Percentiles rank a stretch among this genome's conserved stretches.
Conservation (phyloP, 1,139 yeast species). For the Saccharomyces hybrid region DNA sequence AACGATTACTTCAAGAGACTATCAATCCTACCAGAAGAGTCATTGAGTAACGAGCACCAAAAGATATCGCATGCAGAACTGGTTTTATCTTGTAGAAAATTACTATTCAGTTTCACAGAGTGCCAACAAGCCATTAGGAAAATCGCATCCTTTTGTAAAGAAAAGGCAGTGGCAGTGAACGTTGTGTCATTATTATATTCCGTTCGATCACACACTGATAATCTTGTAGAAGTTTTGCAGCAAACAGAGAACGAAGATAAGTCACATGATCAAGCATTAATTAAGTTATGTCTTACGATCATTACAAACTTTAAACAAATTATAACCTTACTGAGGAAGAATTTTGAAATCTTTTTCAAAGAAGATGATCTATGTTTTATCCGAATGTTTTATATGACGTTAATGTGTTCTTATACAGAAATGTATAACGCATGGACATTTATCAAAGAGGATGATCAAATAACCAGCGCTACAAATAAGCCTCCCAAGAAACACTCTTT, state of each 20-base stretch:
- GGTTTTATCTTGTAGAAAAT: constrained; percentile 47
- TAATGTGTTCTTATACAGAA: constrained; percentile 71
- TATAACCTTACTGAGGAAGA: constrained; percentile 43
- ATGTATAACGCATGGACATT: constrained; percentile 63
- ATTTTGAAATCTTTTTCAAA: constrained; percentile 42
- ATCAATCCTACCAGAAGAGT: constrained; percentile 57
- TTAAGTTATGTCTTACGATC: constrained; percentile 34
- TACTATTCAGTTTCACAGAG: constrained; percentile 57
- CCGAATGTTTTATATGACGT: constrained; percentile 62
- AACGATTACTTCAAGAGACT: constrained; percentile 66
- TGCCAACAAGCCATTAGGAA: constrained; percentile 62
- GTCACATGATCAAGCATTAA: constrained; percentile 32
- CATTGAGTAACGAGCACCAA: constrained; percentile 12
- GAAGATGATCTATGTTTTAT: constrained; percentile 62
- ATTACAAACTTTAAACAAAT: constrained; percentile 43
- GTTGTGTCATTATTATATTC: constrained; percentile 50
- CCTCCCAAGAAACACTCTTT: neutral
- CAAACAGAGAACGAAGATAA: constrained; percentile 42
- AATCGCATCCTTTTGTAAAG: constrained; percentile 59
- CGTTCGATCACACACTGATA: constrained; percentile 53
- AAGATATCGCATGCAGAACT: constrained; percentile 33
- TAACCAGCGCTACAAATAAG: neutral
- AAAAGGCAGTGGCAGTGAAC: constrained; percentile 52
- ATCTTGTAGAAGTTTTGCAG: constrained; percentile 52
- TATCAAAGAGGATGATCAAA: constrained; percentile 19